These are phyloP conservation scores for Diutina neorugosa DNA, from an alignment of 1,139 yeast species.

Conservation along the genomic window DNA sequence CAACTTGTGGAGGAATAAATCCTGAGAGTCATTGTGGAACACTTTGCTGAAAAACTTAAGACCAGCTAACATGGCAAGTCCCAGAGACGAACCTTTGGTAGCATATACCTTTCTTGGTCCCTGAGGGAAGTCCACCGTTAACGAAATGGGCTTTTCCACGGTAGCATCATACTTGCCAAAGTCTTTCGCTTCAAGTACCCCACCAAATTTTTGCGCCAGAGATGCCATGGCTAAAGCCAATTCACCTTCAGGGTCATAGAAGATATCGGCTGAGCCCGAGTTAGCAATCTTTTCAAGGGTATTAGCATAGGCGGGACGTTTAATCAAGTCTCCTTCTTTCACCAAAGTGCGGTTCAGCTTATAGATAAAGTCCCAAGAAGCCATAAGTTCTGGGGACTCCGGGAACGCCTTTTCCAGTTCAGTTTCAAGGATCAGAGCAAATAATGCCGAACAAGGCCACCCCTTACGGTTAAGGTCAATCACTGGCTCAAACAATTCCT, in stretches of 20 bases:
- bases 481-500: slow-evolving; percentile 65
- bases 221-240: slow-evolving; percentile 45
- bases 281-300: slow-evolving; percentile 58
- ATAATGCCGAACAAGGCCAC: slow-evolving; percentile 33
- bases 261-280: slow-evolving; percentile 64
- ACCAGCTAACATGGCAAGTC: slow-evolving; percentile 71
- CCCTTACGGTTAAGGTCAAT: slow-evolving; percentile 57
- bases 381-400: slow-evolving; percentile 13
- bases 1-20: slow-evolving; percentile 47
- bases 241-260: slow-evolving; percentile 74
- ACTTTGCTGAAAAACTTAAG: slow-evolving; percentile 40
- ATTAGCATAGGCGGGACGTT: slow-evolving; percentile 47
- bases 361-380: neutral
- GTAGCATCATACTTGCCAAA: slow-evolving; percentile 47
- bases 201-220: slow-evolving; percentile 38
- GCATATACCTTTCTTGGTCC: slow-evolving; percentile 47
- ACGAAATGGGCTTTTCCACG: slow-evolving; percentile 41
- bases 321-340: slow-evolving; percentile 8
- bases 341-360: slow-evolving; percentile 7
- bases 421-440: slow-evolving; percentile 19
- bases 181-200: slow-evolving; percentile 51
- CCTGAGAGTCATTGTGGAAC: slow-evolving; percentile 5
- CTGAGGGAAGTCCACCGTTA: slow-evolving; percentile 20
- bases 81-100: slow-evolving; percentile 71
- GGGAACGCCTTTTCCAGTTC: slow-evolving; percentile 18